phyloP scores from a whole-genome alignment of 2,329 filamentous ascomycete species.

The Hypoxylon sp. region DNA sequence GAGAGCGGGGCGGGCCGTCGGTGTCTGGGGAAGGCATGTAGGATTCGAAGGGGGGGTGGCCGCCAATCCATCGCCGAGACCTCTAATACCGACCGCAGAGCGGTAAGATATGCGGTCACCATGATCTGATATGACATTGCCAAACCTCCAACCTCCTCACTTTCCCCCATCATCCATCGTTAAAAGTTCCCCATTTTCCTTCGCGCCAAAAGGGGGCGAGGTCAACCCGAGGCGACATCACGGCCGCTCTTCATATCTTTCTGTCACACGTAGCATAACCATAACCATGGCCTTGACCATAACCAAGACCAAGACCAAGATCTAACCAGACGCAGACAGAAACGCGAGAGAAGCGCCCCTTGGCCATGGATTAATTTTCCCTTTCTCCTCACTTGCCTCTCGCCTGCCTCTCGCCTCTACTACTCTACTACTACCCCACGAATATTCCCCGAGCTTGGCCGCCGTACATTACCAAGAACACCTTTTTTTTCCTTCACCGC shows the following conservation, averaged over 20 bases:
- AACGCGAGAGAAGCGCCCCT: conserved; percentile 4
- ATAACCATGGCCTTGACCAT: not conserved
- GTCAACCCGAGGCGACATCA: conserved; percentile 18
- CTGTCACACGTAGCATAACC: conserved; percentile 23
- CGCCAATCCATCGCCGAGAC: no score
- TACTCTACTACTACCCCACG: conserved; percentile 35
- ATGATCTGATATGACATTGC: conserved; percentile 6
- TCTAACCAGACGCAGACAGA: not conserved
- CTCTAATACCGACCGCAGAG: conserved; percentile 23
- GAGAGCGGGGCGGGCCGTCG: conserved; percentile 33
- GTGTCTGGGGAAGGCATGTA: conserved; percentile 35
- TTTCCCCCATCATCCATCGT: not conserved
- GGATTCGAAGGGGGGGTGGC: conserved; percentile 14
- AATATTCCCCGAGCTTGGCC: conserved; percentile 43
- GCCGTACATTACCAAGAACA: conserved; percentile 13
- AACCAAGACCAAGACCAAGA: not conserved
- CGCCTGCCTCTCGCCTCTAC: not conserved
- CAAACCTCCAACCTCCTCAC: conserved; percentile 1
- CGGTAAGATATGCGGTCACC: conserved; percentile 24
- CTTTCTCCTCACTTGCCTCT: conserved; percentile 25
- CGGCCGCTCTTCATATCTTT: not conserved
- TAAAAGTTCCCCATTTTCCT: conserved; percentile 29
- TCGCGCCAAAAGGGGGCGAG: conserved; percentile 5
- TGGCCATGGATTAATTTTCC: not conserved
- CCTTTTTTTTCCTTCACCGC: conserved; percentile 40